These are phyloP conservation scores for Vitis amurensis DNA, from an alignment of 164 flowering plant species.

Conservation along the genomic window DNA sequence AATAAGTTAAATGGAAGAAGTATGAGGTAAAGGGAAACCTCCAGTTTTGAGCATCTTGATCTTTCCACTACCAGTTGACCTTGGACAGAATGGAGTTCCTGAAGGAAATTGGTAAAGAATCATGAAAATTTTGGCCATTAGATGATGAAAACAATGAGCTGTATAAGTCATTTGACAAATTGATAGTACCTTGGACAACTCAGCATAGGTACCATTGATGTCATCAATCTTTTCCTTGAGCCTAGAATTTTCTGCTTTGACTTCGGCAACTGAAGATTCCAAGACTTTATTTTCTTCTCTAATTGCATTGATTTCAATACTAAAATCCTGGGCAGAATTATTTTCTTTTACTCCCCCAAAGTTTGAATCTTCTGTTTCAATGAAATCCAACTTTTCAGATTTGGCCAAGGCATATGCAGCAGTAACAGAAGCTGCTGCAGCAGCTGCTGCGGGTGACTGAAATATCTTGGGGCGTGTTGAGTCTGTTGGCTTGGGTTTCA, in stretches of 20 bases:
- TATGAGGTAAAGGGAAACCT: conserved; percentile 44
- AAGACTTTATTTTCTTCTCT: conserved; percentile 50
- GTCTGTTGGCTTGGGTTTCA: conserved; percentile 75
- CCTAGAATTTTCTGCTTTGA: conserved; percentile 52
- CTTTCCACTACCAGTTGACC: conserved; percentile 79
- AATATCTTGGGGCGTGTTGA: conserved; percentile 70
- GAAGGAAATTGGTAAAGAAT: conserved; percentile 13
- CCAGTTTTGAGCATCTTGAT: conserved; percentile 89
- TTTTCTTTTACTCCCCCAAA: conserved; percentile 23
- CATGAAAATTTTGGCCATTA: too few species aligned
- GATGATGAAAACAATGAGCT: conserved; percentile 10
- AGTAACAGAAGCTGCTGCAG: conserved; percentile 97
- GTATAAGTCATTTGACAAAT: not conserved
- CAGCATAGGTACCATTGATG: conserved; percentile 52
- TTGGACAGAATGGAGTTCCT: conserved; percentile 91
- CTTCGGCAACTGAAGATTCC: conserved; percentile 48
- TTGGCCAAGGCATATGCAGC: conserved; percentile 83
- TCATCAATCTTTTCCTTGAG: conserved; percentile 59
- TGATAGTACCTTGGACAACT: conserved; percentile 68
- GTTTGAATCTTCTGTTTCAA: conserved; percentile 27
- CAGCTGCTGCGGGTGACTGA: conserved; percentile 95
- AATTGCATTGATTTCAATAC: conserved; percentile 29
- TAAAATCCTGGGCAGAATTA: conserved; percentile 27
- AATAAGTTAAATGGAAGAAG: not conserved
- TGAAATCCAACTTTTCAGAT: conserved; percentile 38